Evolutionary conservation across 1,139 yeast genomes (phyloP), one percentile per base, ranked within the genome.

Genomic region (Suhomyces bribrorum): DNA sequence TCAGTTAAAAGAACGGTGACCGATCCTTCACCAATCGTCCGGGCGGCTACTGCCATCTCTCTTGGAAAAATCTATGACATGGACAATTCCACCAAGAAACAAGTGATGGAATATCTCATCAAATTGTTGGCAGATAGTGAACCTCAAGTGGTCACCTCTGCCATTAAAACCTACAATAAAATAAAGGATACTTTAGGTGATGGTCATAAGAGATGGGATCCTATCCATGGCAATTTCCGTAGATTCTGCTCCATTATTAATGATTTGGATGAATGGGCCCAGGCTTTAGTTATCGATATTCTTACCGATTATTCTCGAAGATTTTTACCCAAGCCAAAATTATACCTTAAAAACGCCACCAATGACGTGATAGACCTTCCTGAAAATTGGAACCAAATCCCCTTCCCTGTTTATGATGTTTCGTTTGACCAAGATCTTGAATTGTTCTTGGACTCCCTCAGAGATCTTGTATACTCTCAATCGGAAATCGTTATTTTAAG

Each of bases 11-110:
- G 86, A 52, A 73, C 86, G 4, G 62, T 78, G 4, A 62, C 75
- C 7, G 99, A 94, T 56, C 75, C 83, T 4, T 81, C 95, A 3
- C 81, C 95, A 0, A 57, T 75, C 18, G 98, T 92, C 3, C 74
- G 98, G 49, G 69, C 83, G 31, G 83, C 95, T 1, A 79, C 95
- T 1, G 92, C 94, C 1, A 72, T 83, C 36, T 86, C 96, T 0
- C 73, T 90, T 24, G 75, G 81, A 6, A 88, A 86, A 50, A 76
- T 88, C 20, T 79, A 61, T 44, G 62, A 57, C 7, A 62, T 73
- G 12, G 77, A 76, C 23, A 54, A 47, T 1, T 39, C 47, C 14
- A 48, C 52, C 34, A 46, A 44, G 28, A 38, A 41, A 18, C 77
- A 81, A 41, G 59, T 87, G 31, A 49, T 75, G 13, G 79, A 68